Evolutionary conservation across 2,329 filamentous ascomycete genomes (phyloP).

Genomic region (Camptophora hylomeconis): DNA sequence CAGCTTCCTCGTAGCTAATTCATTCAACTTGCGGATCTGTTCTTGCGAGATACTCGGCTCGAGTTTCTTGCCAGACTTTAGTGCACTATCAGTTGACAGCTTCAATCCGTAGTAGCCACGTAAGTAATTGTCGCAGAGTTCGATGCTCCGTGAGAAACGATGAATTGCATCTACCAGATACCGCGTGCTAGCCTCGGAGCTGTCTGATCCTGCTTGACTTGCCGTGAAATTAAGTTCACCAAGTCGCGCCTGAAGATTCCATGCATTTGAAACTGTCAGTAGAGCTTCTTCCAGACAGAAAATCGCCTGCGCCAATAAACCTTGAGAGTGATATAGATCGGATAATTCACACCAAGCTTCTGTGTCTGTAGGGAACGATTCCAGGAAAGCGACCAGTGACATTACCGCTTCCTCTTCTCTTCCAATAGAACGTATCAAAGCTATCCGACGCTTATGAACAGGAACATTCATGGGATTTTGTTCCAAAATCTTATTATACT

Average conservation of each 20-base stretch:
- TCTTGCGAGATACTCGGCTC: slow-evolving; percentile 8
- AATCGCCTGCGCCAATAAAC: slow-evolving; percentile 68
- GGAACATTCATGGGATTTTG: slow-evolving; percentile 70
- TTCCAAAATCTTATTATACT: slow-evolving; percentile 64
- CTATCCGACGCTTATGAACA: slow-evolving; percentile 71
- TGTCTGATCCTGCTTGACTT: slow-evolving; percentile 20
- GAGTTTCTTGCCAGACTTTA: slow-evolving; percentile 6
- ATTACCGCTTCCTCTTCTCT: slow-evolving; percentile 59
- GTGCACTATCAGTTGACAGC: slow-evolving; percentile 15
- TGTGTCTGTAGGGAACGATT: slow-evolving; percentile 75
- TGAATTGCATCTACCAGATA: slow-evolving; percentile 61
- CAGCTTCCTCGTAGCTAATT: slow-evolving; percentile 25
- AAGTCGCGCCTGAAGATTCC: slow-evolving; percentile 84
- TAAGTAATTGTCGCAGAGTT: slow-evolving; percentile 85
- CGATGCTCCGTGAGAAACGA: slow-evolving; percentile 78
- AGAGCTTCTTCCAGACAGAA: slow-evolving; percentile 86
- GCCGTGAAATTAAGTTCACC: slow-evolving; percentile 69
- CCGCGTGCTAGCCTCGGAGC: slow-evolving; percentile 26
- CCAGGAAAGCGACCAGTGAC: slow-evolving; percentile 61
- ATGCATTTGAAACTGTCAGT: slow-evolving; percentile 76
- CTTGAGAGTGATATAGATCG: slow-evolving; percentile 71
- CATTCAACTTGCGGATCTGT: slow-evolving; percentile 21
- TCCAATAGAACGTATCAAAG: slow-evolving; percentile 63
- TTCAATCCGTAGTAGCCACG: slow-evolving; percentile 88
- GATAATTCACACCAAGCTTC: slow-evolving; percentile 89